Evolutionary conservation across 1,284 basidiomycete species (phyloP), one percentile per base, ranked within the genome.

Genomic region (Chondrostereum purpureum): DNA sequence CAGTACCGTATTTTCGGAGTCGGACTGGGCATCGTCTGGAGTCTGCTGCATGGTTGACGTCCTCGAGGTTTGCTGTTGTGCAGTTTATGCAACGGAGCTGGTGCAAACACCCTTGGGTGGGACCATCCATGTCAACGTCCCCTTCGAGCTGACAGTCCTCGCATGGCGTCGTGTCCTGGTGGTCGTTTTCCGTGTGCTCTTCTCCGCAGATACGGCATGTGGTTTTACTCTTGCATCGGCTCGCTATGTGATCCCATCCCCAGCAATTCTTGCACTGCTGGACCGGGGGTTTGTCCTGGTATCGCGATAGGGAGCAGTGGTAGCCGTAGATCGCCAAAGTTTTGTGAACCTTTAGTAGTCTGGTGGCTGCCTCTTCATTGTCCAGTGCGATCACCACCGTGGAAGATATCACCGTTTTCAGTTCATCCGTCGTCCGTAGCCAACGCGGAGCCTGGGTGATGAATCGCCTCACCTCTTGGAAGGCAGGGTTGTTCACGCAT

Each of bases 241-340:
- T 27, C 1, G 57, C 59, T 2, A 57, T 42, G 41, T 66, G 64
- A 18, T 53, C 50, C 42, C 47, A 58, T 14, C 44, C 39, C 16
- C 65, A 60, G 50, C 65, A 67, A 24, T 58, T 60, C 6, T 53
- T 19, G 45, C 64, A 67, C 13, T 52, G 41, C 16, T 11, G 33
- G 4, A 57, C 23, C 5, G 49, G 56, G 5, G 55, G 50, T 1
- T 44, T 36, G 51, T 58, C 55, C 38, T 51, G 49, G 51, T 48
- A 61, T 2, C 43, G 43, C 1, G 47, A 23, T 1, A 58, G 44
- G 8, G 45, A 40, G 52, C 44, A 47, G 21, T 54, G 39, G 3
- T 47, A n/a, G 0, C 54, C 55, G 33, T 58, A 59, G 8, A 49
- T 47, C 4, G 55, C 51, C 1, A 58, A 45, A 3, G 45, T 43